These are phyloP conservation scores for Metschnikowia noctiluminum DNA, from an alignment of 805 yeast genomes.

Conservation along the genomic window DNA sequence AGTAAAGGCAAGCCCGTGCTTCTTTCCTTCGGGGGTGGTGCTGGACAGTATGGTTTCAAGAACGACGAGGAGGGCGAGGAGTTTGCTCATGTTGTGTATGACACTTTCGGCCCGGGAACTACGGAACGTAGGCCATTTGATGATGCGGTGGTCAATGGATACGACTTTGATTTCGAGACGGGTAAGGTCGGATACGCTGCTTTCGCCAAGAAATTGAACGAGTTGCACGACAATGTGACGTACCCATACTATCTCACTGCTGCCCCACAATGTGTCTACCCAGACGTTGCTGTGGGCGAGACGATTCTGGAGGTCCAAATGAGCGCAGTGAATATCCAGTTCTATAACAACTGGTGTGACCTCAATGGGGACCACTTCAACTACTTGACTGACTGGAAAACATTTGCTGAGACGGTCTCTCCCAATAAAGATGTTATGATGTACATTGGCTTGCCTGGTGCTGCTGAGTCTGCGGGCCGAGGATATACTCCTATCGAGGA, in stretches of 20 bases:
- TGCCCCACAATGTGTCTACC: conserved; percentile 90
- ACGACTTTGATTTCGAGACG: conserved; percentile 63
- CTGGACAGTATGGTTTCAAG: conserved; percentile 53
- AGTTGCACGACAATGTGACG: conserved; percentile 21
- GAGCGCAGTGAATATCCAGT: conserved; percentile 83
- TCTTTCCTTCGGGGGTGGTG: conserved; percentile 47
- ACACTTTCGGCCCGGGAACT: conserved; percentile 36
- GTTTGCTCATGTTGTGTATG: conserved; percentile 46
- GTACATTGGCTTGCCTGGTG: conserved; percentile 68
- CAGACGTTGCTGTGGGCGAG: conserved; percentile 53
- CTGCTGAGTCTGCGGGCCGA: conserved; percentile 9
- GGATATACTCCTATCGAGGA: background rate
- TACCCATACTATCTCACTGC: conserved; percentile 37
- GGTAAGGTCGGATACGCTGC: conserved; percentile 22
- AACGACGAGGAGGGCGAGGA: conserved; percentile 52
- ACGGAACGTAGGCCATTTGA: conserved; percentile 22
- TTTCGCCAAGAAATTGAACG: conserved; percentile 31
- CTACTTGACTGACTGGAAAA: conserved; percentile 63
- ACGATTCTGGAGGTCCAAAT: conserved; percentile 49
- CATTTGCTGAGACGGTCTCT: conserved; percentile 54
- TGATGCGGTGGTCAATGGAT: conserved; percentile 68
- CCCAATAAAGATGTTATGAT: conserved; percentile 70
- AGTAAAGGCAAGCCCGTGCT: conserved; percentile 10
- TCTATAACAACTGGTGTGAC: conserved; percentile 78
- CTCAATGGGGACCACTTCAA: conserved; percentile 42